A percentile compares a stretch with the other conserved stretches of the same genome.
These are phyloP conservation scores for Phytophthora cryptogea DNA, from an alignment of 352 stramenopile species.

Conservation along the genomic window DNA sequence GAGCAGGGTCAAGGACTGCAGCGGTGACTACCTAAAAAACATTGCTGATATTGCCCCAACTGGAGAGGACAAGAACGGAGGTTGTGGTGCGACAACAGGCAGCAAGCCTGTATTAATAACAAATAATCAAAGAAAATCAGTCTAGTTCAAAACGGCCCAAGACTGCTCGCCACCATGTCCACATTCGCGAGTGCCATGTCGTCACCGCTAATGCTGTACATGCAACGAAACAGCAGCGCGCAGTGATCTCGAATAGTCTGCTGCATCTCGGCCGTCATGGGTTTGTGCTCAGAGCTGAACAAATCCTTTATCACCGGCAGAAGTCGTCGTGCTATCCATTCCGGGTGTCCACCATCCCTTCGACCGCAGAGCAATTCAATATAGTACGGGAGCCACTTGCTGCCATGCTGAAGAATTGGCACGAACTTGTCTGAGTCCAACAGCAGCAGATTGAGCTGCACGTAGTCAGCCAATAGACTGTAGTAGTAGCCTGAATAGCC, in stretches of 20 bases:
- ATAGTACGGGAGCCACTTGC: constrained; percentile 5
- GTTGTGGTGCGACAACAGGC: too few species aligned
- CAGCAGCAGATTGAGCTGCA: constrained; percentile 41
- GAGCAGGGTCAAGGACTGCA: too few species aligned
- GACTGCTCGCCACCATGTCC: constrained; percentile 3
- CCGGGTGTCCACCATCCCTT: constrained; percentile 23
- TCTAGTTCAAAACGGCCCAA: constrained; percentile 5
- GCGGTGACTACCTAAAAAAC: too few species aligned
- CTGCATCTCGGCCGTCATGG: constrained; percentile 19
- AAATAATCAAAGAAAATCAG: too few species aligned
- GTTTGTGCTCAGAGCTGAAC: constrained; percentile 10
- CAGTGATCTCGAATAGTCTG: constrained; percentile 34
- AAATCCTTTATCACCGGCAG: constrained; percentile 4
- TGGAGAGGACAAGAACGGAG: too few species aligned
- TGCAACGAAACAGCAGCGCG: constrained; percentile 32
- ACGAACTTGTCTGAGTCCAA: constrained; percentile 28
- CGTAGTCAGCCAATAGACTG: constrained; percentile 33
- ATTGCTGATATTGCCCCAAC: too few species aligned
- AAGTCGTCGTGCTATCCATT: constrained; percentile 21
- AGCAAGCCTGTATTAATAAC: too few species aligned
- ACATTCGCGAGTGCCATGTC: constrained; percentile 19
- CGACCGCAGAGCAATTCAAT: constrained; percentile 20
- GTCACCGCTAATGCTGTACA: constrained; percentile 33
- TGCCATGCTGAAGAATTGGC: constrained; percentile 23
- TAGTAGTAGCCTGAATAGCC: constrained; percentile 32